phyloP scores from a whole-genome alignment of 495 filamentous ascomycete genomes.

The Trichocladium uniseriatum region DNA sequence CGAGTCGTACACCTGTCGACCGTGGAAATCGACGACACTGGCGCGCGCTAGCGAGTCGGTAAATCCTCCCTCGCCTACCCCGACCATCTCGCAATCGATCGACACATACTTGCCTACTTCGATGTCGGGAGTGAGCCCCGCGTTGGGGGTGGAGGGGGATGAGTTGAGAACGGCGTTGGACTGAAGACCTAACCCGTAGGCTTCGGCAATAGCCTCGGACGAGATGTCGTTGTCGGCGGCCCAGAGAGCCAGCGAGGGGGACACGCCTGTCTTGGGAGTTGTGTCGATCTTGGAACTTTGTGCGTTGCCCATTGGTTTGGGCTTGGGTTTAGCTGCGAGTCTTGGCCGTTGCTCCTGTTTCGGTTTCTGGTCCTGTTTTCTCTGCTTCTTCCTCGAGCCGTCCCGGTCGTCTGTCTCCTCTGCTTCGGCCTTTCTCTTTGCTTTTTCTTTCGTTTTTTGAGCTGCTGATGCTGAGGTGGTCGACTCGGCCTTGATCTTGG shows the following conservation, averaged over 20 bases:
- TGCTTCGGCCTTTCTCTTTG: conserved; percentile 13
- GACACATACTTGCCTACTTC: conserved; percentile 79
- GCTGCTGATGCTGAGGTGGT: conserved; percentile 29
- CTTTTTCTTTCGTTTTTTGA: too few relatives aligned
- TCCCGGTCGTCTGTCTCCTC: conserved; percentile 23
- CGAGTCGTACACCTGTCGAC: conserved; percentile 80
- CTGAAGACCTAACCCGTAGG: conserved; percentile 42
- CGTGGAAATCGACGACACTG: conserved; percentile 86
- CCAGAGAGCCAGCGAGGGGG: conserved; percentile 37
- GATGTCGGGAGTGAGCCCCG: conserved; percentile 37
- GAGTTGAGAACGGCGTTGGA: conserved; percentile 21
- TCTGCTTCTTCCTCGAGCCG: conserved; percentile 4
- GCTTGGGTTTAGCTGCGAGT: background rate
- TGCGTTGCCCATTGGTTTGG: conserved; percentile 27
- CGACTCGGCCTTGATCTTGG: conserved; percentile 47
- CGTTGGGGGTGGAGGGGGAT: conserved; percentile 32
- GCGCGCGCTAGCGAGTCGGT: conserved; percentile 67
- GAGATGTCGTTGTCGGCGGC: conserved; percentile 53
- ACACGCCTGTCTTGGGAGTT: conserved; percentile 18
- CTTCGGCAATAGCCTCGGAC: conserved; percentile 48
- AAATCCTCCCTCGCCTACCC: conserved; percentile 63
- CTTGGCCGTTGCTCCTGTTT: background rate
- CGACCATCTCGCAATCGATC: conserved; percentile 98
- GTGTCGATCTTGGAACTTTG: conserved; percentile 27
- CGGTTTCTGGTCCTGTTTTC: background rate